phyloP scores from a whole-genome alignment of 352 stramenopile genomes.

The Globisporangium uncinulatum region DNA sequence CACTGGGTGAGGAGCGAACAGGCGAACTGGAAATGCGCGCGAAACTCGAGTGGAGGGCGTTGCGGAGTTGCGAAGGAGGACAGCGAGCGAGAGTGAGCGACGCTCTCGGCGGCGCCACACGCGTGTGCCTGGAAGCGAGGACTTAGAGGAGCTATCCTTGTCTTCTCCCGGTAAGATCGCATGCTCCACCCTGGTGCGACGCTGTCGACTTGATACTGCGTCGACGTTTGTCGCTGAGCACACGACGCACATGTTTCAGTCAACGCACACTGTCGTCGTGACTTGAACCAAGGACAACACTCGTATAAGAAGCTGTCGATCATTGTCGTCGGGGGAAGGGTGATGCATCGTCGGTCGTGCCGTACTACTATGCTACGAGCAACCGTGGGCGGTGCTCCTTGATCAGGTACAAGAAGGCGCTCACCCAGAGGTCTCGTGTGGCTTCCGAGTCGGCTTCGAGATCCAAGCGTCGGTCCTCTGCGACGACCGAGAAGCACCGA shows the following conservation, averaged over 20 bases:
- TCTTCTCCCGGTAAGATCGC: conserved; percentile 15
- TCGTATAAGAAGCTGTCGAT: no score
- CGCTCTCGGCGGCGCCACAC: no score
- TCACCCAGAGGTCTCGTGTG: conserved; percentile 57
- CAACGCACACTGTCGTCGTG: no score
- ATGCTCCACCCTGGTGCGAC: conserved; percentile 13
- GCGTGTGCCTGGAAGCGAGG: no score
- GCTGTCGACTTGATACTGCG: no score
- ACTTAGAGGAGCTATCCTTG: background rate
- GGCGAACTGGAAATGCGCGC: conserved; percentile 1
- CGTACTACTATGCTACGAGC: conserved; percentile 42
- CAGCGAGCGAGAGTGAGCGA: no score
- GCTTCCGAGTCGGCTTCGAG: conserved; percentile 68
- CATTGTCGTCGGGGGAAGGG: no score
- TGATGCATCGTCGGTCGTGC: background rate
- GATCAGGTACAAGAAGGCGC: conserved; percentile 43
- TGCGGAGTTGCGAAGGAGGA: no score
- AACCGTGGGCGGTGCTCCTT: conserved; percentile 40
- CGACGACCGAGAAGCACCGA: conserved; percentile 60
- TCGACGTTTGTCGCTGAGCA: no score
- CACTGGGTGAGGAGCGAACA: background rate
- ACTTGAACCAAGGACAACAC: no score
- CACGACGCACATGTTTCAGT: no score
- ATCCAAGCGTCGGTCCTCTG: conserved; percentile 57
- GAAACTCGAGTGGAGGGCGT: background rate